Conservation (phyloP, 768 basidiomycete genomes). For the Phaeotremella skinneri region DNA sequence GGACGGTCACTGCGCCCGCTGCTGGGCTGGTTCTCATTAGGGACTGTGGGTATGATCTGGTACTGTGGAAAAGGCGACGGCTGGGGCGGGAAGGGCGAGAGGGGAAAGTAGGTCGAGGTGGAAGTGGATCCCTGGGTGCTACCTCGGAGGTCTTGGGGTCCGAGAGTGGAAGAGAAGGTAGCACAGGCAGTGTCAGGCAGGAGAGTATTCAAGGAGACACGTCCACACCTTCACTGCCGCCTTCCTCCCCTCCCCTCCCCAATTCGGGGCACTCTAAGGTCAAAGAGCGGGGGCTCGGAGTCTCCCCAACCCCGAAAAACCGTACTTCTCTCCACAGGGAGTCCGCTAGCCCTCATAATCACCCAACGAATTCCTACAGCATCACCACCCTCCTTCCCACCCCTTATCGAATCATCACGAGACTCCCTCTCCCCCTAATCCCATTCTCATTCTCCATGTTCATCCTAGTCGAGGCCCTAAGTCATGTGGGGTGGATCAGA, state of each 20-base stretch:
- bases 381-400: constrained; percentile 62
- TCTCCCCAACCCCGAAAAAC: too few species aligned
- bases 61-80: constrained; percentile 4
- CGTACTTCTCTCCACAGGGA: too few species aligned
- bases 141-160: too few species aligned
- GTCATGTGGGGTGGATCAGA: constrained; percentile 80
- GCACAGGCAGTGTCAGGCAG: too few species aligned
- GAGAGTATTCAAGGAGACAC: too few species aligned
- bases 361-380: not conserved
- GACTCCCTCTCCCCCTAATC: constrained; percentile 75
- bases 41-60: constrained; percentile 57
- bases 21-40: constrained; percentile 68
- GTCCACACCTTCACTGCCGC: not conserved
- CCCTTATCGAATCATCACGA: constrained; percentile 55
- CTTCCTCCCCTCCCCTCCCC: constrained; percentile 8
- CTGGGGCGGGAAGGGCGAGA: not conserved
- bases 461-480: constrained; percentile 82
- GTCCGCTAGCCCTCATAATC: not conserved
- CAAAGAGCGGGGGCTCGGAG: too few species aligned
- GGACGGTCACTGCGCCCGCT: constrained; percentile 71
- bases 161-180: too few species aligned
- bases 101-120: not conserved
- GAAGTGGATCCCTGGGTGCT: too few species aligned
- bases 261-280: too few species aligned
- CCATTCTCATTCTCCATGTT: constrained; percentile 95